These are phyloP conservation scores for Caloboletus inedulis DNA, from an alignment of 1,284 basidiomycete genomes.

Conservation along the genomic window DNA sequence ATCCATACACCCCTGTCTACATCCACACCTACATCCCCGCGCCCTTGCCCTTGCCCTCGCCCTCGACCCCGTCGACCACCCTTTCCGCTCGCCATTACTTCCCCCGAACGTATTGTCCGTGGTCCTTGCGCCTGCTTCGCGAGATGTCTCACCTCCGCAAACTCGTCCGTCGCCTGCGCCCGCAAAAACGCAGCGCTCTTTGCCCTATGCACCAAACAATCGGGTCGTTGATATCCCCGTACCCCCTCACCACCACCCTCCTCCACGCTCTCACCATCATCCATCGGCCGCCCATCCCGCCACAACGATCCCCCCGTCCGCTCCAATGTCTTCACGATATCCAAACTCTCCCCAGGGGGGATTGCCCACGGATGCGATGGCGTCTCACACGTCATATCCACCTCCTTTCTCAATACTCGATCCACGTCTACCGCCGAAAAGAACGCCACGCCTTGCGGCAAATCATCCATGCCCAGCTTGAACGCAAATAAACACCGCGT, in stretches of 20 bases:
- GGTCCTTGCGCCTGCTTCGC: slow-evolving; percentile 48
- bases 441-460: slow-evolving; percentile 93
- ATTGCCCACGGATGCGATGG: slow-evolving; percentile 87
- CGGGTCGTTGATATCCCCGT: slow-evolving; percentile 42
- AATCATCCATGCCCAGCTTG: slow-evolving; percentile 91
- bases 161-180: slow-evolving; percentile 70
- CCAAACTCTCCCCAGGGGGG: slow-evolving; percentile 80
- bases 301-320: slow-evolving; percentile 68
- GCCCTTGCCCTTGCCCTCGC: not conserved
- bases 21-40: not conserved
- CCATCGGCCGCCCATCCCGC: slow-evolving; percentile 56
- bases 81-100: slow-evolving; percentile 21
- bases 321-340: slow-evolving; percentile 66
- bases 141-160: slow-evolving; percentile 64
- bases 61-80: not conserved
- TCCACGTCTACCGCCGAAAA: slow-evolving; percentile 98
- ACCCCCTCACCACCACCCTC: slow-evolving; percentile 37
- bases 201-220: slow-evolving; percentile 65
- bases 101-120: slow-evolving; percentile 34
- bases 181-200: slow-evolving; percentile 59
- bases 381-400: slow-evolving; percentile 93
- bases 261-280: slow-evolving; percentile 1
- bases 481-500: slow-evolving; percentile 91
- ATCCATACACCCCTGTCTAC: slow-evolving; percentile 20
- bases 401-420: slow-evolving; percentile 90